Conservation (phyloP, 371 early-diverging fungal genomes). For the Lichtheimia hyalospora region DNA sequence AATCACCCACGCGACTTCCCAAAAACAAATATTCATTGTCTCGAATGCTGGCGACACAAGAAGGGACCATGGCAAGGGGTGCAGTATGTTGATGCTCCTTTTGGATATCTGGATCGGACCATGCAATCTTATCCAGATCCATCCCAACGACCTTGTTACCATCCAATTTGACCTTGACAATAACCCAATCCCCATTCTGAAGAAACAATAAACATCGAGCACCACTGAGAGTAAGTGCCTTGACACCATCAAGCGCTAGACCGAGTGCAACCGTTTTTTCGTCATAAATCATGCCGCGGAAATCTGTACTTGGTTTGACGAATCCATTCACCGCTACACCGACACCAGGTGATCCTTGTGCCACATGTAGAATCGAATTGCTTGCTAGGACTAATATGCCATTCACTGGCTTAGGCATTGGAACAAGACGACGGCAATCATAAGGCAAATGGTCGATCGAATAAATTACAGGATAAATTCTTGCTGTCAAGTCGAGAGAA, state of each 20-base stretch:
- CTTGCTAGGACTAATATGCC: slow-evolving; percentile 83
- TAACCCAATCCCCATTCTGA: slow-evolving; percentile 70
- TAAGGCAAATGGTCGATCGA: slow-evolving; percentile 79
- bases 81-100: slow-evolving; percentile 1
- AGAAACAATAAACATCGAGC: slow-evolving; percentile 58
- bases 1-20: slow-evolving; percentile 80
- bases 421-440: slow-evolving; percentile 70
- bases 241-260: slow-evolving; percentile 57
- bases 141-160: slow-evolving; percentile 61
- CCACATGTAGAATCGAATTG: slow-evolving; percentile 84
- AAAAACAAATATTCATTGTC: slow-evolving; percentile 73
- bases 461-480: slow-evolving; percentile 79
- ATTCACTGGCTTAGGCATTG: slow-evolving; percentile 85
- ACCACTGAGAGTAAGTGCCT: slow-evolving; percentile 52
- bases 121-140: slow-evolving; percentile 28
- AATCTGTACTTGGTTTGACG: slow-evolving; percentile 50
- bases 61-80: slow-evolving; percentile 41
- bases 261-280: slow-evolving; percentile 24
- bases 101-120: slow-evolving; percentile 10
- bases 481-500: slow-evolving; percentile 80
- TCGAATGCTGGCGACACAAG: slow-evolving; percentile 60
- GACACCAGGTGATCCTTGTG: slow-evolving; percentile 80
- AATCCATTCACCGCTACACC: slow-evolving; percentile 77
- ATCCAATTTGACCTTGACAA: slow-evolving; percentile 67
- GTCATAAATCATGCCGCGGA: slow-evolving; percentile 50